Base-by-base conservation (phyloP, 192 early-diverging fungal genomes). In the Coemansia asiatica region DNA sequence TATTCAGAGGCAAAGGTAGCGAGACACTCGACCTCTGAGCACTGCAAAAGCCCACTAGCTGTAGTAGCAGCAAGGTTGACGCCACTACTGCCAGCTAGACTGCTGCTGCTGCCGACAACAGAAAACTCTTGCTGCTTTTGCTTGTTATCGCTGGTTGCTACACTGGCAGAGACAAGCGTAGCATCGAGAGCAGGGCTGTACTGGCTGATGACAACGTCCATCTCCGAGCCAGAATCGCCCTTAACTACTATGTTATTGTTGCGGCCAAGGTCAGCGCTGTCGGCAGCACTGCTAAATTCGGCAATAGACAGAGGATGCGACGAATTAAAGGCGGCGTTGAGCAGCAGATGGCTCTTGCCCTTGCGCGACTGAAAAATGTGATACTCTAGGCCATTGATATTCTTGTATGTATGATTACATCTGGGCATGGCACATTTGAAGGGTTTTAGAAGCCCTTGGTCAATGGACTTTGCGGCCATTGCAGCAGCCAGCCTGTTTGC, bases 371-470 rank as follows among this genome's bases (percentile, higher is more conserved):
- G 85, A 60, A 85, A 84, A 16, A 91, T 82, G 50, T 92, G 91
- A 64, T 92, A 92, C 68, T 90, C 86, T 4, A 93, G 76, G n/a
- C 92, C 92, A 55, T 90, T 92, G 68, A 92, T 87, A 65, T 93
- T 93, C 67, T 91, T 92, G 76, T 93, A 93, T 21, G 79, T 75
- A 59, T 89, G 89, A 27, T 82, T 75, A 47, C 92, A 93, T 7
- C 83, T 87, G 1, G 79, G 57, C 66, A 88, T 86, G 0, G 81
- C 87, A 40, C 91, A 93, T 36, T 84, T 79, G 66, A 86, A 93
- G 9, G 91, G 90, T 67, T 71, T 76, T 8, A 64, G 31, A 19
- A 33, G 28, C 23, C 56, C 61, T 25, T 55, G 62, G 35, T 49
- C 63, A 27, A 12, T 16, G n/a, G 63, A 44, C 40, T 13, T 36